phyloP scores from a whole-genome alignment of 2,329 filamentous ascomycete species.

The Phialophora chinensis region DNA sequence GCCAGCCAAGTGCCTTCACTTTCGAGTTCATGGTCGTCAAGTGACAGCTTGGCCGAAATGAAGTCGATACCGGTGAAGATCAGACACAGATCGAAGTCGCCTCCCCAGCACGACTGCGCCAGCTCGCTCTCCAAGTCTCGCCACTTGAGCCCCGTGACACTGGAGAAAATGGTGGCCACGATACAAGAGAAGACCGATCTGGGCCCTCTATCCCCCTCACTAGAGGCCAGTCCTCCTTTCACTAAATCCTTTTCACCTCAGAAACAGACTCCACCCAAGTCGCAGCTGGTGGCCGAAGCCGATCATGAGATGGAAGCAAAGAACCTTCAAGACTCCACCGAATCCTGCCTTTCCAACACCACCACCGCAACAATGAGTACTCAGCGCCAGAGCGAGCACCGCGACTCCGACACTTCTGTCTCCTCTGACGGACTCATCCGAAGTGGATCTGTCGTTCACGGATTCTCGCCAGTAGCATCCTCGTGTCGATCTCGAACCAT shows the following conservation, averaged over 20 bases:
- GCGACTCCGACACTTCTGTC: constrained; percentile 67
- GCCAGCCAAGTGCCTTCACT: constrained; percentile 69
- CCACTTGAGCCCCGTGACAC: constrained; percentile 88
- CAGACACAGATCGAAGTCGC: constrained; percentile 38
- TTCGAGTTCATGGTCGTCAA: constrained; percentile 77
- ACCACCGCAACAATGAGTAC: constrained; percentile 57
- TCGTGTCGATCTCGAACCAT: constrained; percentile 64
- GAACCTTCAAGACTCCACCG: constrained; percentile 54
- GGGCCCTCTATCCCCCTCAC: constrained; percentile 59
- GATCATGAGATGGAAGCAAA: constrained; percentile 49
- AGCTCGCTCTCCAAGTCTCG: constrained; percentile 68
- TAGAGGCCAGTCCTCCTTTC: constrained; percentile 49
- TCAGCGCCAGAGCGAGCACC: constrained; percentile 53
- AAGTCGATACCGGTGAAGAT: constrained; percentile 62
- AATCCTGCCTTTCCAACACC: constrained; percentile 66
- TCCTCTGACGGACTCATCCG: constrained; percentile 63
- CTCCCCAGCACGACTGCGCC: constrained; percentile 28
- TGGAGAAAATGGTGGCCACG: constrained; percentile 91
- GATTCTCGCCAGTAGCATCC: constrained; percentile 77
- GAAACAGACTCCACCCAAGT: constrained; percentile 26
- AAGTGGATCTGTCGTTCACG: constrained; percentile 76
- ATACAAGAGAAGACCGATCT: constrained; percentile 84
- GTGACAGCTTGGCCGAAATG: constrained; percentile 52
- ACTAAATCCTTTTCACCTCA: constrained; percentile 52
- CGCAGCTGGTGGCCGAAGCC: constrained; percentile 51